A percentile compares a stretch with the other conserved stretches of the same genome.
Conservation (phyloP, 2,329 filamentous ascomycete species). For the Colletotrichum navitas region DNA sequence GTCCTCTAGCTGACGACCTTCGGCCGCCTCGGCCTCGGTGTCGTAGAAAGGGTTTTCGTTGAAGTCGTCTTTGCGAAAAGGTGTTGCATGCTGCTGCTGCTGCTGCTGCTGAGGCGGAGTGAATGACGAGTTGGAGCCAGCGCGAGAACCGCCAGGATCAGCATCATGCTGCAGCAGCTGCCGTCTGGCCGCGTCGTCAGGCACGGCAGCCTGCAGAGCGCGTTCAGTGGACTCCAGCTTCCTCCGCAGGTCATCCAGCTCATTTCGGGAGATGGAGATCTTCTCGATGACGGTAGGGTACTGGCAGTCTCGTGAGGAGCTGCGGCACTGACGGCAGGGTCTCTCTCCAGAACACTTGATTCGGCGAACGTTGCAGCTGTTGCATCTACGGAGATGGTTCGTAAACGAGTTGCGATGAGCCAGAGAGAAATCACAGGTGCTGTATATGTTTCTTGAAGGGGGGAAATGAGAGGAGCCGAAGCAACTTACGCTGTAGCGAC, state of each 20-base stretch:
- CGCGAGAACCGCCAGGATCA: constrained; percentile 40
- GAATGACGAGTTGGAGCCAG: constrained; percentile 40
- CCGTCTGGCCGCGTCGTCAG: constrained; percentile 52
- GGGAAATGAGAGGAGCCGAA: neutral
- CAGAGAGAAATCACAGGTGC: neutral
- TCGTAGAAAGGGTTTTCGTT: constrained; percentile 33
- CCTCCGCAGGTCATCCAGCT: constrained; percentile 57
- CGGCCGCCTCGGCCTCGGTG: constrained; percentile 43
- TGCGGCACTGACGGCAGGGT: constrained; percentile 61
- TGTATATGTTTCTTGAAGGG: neutral
- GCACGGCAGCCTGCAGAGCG: constrained; percentile 53
- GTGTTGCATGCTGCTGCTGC: neutral
- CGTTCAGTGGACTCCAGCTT: constrained; percentile 57
- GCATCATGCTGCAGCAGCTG: constrained; percentile 50
- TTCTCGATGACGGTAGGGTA: constrained; percentile 62
- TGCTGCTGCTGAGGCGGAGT: constrained; percentile 44
- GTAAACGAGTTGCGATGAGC: neutral
- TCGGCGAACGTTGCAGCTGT: constrained; percentile 65
- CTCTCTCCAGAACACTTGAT: constrained; percentile 65
- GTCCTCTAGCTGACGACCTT: constrained; percentile 61
- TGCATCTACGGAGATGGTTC: constrained; percentile 56
- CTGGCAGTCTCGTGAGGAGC: constrained; percentile 59
- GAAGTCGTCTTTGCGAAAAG: neutral
- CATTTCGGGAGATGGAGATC: constrained; percentile 55
- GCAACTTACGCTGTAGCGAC: constrained; percentile 62